Conservation (phyloP, 768 basidiomycete genomes). For the Cystobasidium ongulense region DNA sequence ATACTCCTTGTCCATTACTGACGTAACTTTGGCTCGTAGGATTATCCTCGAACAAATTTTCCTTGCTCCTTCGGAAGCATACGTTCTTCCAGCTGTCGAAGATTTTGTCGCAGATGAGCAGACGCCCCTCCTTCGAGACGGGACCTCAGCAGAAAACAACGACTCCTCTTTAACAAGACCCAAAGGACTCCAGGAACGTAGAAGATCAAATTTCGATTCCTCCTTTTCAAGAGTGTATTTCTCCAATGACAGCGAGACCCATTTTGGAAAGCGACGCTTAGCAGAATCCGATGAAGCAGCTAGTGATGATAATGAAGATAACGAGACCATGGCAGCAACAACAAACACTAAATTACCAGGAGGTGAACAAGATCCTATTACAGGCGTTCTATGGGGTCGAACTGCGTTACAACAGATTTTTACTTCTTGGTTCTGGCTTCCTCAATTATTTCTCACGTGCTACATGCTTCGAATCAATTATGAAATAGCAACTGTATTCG, state of each 20-base stretch:
- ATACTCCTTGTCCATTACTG: background rate
- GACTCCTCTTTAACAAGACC: slow-evolving; percentile 2
- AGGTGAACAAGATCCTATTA: slow-evolving; percentile 36
- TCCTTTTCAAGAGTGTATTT: slow-evolving; percentile 14
- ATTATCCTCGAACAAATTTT: slow-evolving; percentile 45
- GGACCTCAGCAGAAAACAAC: background rate
- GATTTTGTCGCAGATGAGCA: slow-evolving; percentile 3
- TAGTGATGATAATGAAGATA: slow-evolving; percentile 39
- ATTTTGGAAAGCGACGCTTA: background rate
- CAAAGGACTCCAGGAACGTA: background rate
- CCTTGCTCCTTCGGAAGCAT: slow-evolving; percentile 43
- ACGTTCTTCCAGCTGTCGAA: slow-evolving; percentile 36
- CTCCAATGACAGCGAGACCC: background rate
- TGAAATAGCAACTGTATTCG: slow-evolving; percentile 45
- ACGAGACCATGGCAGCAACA: slow-evolving; percentile 2
- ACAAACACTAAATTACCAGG: background rate
- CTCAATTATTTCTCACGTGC: slow-evolving; percentile 43
- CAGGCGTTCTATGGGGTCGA: slow-evolving; percentile 44
- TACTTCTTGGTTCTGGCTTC: slow-evolving; percentile 45
- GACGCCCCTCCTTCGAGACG: slow-evolving; percentile 15
- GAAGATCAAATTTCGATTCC: slow-evolving; percentile 7
- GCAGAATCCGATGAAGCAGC: background rate
- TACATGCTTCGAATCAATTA: slow-evolving; percentile 48
- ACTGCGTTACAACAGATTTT: slow-evolving; percentile 42
- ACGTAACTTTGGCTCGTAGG: slow-evolving; percentile 29